A percentile compares a stretch with the other conserved stretches of the same genome.
Conservation (phyloP, 352 stramenopile genomes). For the Globisporangium echinulatum region DNA sequence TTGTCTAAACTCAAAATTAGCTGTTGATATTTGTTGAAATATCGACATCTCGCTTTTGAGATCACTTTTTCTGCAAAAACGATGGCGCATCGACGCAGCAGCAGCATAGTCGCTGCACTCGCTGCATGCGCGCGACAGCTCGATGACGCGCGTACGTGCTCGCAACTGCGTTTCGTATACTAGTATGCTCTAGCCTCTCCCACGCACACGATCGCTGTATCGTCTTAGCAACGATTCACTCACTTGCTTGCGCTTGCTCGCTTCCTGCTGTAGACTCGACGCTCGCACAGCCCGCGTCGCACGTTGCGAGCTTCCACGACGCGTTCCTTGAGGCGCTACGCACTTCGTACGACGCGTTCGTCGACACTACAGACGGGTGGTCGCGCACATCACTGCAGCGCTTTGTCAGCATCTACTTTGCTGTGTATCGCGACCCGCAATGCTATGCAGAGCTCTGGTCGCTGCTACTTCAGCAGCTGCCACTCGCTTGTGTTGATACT, state of each 20-base stretch:
- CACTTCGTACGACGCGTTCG: constrained; percentile 15
- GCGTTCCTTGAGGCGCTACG: constrained; percentile 30
- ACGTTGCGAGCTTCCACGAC: constrained; percentile 24
- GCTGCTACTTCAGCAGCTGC: constrained; percentile 4
- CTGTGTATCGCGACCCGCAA: constrained; percentile 23
- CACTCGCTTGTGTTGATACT: not conserved
- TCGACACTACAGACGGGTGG: constrained; percentile 14
- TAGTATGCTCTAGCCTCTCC: too few relatives aligned
- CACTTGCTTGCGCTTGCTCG: not conserved
- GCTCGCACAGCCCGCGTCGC: not conserved
- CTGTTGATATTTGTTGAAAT: too few relatives aligned
- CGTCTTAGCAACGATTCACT: too few relatives aligned
- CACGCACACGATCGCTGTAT: too few relatives aligned
- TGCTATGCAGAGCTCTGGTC: constrained; percentile 22
- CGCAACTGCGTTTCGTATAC: not conserved
- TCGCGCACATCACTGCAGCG: constrained; percentile 16
- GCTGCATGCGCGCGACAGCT: constrained; percentile 3
- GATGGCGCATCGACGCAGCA: too few relatives aligned
- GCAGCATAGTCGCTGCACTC: not conserved
- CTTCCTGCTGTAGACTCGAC: not conserved
- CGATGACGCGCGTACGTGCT: constrained; percentile 8
- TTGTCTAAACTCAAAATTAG: too few relatives aligned
- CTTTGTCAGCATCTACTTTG: constrained; percentile 30
- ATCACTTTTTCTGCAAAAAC: too few relatives aligned
- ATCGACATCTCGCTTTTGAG: too few relatives aligned